Evolutionary conservation across 257 asterid species (phyloP), one percentile per base, ranked within the genome.

Genomic region (Nemophila menziesii): DNA sequence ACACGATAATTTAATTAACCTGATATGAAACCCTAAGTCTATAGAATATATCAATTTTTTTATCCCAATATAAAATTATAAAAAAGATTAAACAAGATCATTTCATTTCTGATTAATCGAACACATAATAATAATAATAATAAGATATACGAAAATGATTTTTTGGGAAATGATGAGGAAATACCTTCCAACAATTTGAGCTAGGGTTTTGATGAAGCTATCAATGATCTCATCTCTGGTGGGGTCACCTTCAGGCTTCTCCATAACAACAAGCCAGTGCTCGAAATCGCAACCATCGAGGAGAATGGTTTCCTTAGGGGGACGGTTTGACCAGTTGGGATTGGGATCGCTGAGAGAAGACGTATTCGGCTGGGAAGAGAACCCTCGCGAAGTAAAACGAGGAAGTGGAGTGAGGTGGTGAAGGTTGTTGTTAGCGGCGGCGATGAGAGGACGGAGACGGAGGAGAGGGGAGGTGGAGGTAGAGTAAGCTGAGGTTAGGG

Each of bases 281-380:
- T 85, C 96, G 16, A 84, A 89, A 69, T 89, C 98, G 50, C 98
- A 89, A 1, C 96, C 98, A 24, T 84, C 98, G 33, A 89, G 94
- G 65, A 84, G 33, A 48, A 89, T 80, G 8, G 96, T 80, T 82
- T 89, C 96, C 63, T 78, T 80, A 0, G 96, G 95, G n/a, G 94
- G 98, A 0, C 94, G 85, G 39, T 84, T 84, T 16, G 93, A 69
- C 83, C 83, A 84, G 67, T 84, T 89, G 21, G 94, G 96, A 72
- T 80, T 81, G 24, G 86, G 92, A 52, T 84, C 92, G 29, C 52
- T 84, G 33, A 84, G 77, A 0, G 92, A 84, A 1, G 90, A 68
- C 18, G 78, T 38, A 6, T 80, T 80, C 49, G 52, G 74, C 0
- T 82, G 71, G 27, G 90, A 71, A 13, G 97, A 59, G 18, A 78